Base-by-base conservation (phyloP, 768 basidiomycete genomes). In the Suillus lakei region DNA sequence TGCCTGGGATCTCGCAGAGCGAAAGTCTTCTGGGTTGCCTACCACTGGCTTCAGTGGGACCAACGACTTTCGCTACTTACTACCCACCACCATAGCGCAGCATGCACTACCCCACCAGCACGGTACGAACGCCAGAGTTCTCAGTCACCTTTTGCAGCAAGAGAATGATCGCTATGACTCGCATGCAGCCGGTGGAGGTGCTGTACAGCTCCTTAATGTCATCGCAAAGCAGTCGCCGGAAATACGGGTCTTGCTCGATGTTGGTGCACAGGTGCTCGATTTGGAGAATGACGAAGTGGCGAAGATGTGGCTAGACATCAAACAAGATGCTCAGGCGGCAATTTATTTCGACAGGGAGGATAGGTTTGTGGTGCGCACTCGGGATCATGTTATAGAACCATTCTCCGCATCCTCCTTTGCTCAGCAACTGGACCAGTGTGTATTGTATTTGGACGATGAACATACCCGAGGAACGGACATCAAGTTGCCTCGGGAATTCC, bases 31-130 rank as follows among this genome's bases (percentile, higher is more conserved):
- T 8, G 23, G 72, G 0, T 66, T 77, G 18, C 28, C 78, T 21
- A 83, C 77, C 1, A 85, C 84, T 2, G 85, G 84, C 5, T 87
- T 87, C 67, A 86, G 84, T 58, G 86, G 85, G 8, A 87, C 86
- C 1, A 87, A 87, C 58, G 85, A 87, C 64, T 79, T 79, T 38
- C 75, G 73, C n/a, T 70, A 70, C 58, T 39, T 73, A 3, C 39
- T 73, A 13, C 72, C 72, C 2, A 34, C 64, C 1, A 65, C 63
- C n/a, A 74, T 70, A 26, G 54, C 48, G 5, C 71, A 72, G 18
- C 60, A 30, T 16, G 83, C 84, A 60, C 78, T 78, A 0, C 69
- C 73, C 7, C 74, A 74, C 23, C 83, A 84, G 62, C 70, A 66
- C 1, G 71, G 76, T 43, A 86, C 83, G 3, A 86, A 84, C 50